Evolutionary conservation across 352 stramenopile species (phyloP), one percentile per base, ranked within the genome.

Genomic region (Globisporangium ultimum): DNA sequence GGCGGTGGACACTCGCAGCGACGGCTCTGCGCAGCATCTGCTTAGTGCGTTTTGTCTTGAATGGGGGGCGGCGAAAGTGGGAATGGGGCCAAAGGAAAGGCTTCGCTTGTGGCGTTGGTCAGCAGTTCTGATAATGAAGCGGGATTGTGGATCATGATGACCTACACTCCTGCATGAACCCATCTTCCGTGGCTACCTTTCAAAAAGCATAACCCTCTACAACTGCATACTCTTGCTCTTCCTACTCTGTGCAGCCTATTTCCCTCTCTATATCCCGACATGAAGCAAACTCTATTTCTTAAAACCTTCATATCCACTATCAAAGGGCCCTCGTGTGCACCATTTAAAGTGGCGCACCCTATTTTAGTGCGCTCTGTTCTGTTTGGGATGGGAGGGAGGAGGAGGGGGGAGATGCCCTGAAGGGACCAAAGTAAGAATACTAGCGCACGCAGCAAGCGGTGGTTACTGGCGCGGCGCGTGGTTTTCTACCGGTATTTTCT

Each of bases 401-500:
- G 38, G 38, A 43, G 11, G 38, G 8, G 38, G 38, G 38, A 10
- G 17, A 45, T 36, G 28, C 40, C 40, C 17, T 43, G 13, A 15
- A n/a, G 17, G 40, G 40, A 18, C 3, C 40, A 18, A 2, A 45
- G 17, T 45, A 18, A 18, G 40, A n/a, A 18, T 45, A 36, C 28
- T 5, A 36, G 28, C 28, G 28, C 28, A 5, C 28, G 8, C 28
- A 36, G 8, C 28, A 36, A 36, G 28, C 28, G 28, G 28, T 45
- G 40, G 40, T 45, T 18, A 45, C 40, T 45, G 40, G 40, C 3
- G 13, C 17, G 3, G 13, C 40, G 40, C 12, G 40, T 45, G 40
- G 40, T 58, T 58, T 58, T 58, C 53, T 58, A 58, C 53, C 53
- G 53, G 53, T 58, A 58, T 22, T 60, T 42, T 46, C 40, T 45